Evolutionary conservation across 805 yeast species (phyloP).

Genomic region (Ogataea pini): DNA sequence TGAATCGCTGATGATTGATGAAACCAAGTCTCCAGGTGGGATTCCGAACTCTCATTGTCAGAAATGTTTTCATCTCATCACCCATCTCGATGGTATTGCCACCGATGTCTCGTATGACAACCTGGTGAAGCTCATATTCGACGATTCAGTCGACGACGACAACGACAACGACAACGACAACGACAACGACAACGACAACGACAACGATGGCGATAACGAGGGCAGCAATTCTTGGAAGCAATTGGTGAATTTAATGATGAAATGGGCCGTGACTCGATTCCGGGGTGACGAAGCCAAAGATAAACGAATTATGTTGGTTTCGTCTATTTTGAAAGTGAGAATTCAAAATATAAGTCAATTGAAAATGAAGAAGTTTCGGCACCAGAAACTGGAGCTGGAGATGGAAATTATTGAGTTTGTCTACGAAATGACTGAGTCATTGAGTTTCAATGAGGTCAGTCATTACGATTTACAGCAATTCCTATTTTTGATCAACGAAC

Average conservation of each 20-base stretch:
- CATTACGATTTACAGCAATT: constrained; percentile 33
- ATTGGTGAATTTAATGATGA: constrained; percentile 24
- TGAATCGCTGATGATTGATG: constrained; percentile 65
- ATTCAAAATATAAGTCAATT: constrained; percentile 20
- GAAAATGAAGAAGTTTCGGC: constrained; percentile 29
- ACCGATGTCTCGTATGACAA: constrained; percentile 17
- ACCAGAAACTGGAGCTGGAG: constrained; percentile 33
- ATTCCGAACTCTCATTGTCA: constrained; percentile 18
- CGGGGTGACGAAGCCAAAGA: constrained; percentile 16
- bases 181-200: constrained; percentile 18
- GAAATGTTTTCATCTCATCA: constrained; percentile 24
- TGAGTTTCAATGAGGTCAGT: constrained; percentile 23
- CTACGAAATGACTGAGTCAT: constrained; percentile 32
- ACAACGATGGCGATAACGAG: constrained; percentile 16
- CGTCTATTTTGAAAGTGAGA: constrained; percentile 30
- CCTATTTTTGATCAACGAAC: constrained; percentile 52
- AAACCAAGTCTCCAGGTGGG: constrained; percentile 18
- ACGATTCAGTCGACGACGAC: constrained; percentile 23
- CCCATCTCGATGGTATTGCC: constrained; percentile 31
- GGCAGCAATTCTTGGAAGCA: constrained; percentile 29
- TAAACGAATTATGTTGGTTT: constrained; percentile 26
- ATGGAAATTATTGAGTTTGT: constrained; percentile 35
- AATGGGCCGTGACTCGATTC: constrained; percentile 34
- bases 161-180: constrained; percentile 16
- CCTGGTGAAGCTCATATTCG: constrained; percentile 28